A percentile compares a stretch with the other conserved stretches of the same genome.
These are phyloP conservation scores for Fibroporia radiculosa DNA, from an alignment of 768 basidiomycete species.

Conservation along the genomic window DNA sequence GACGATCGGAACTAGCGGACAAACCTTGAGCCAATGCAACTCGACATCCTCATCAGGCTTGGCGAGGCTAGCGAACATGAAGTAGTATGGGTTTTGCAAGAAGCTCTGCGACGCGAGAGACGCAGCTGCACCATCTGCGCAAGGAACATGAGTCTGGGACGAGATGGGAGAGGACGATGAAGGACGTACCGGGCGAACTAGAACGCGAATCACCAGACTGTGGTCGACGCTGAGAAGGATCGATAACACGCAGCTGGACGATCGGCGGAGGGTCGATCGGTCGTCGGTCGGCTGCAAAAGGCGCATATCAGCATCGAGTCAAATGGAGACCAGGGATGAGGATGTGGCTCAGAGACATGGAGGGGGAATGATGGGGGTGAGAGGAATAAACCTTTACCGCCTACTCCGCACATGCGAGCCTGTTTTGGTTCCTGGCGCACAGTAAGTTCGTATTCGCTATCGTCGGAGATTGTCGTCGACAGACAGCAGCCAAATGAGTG, in stretches of 20 bases:
- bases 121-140: constrained; percentile 8
- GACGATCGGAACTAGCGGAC: constrained; percentile 9
- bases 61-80: constrained; percentile 90
- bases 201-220: constrained; percentile 14
- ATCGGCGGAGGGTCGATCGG: constrained; percentile 97
- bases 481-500: constrained; percentile 12
- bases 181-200: constrained; percentile 19
- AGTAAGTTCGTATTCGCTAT: constrained; percentile 77
- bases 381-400: constrained; percentile 40
- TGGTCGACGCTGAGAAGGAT: constrained; percentile 36
- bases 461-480: constrained; percentile 8
- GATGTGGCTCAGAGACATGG: background rate
- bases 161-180: background rate
- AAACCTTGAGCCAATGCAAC: constrained; percentile 77
- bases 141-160: background rate
- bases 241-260: constrained; percentile 86
- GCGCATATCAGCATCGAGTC: background rate
- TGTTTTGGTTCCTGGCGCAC: constrained; percentile 91
- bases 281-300: constrained; percentile 71
- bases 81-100: constrained; percentile 90
- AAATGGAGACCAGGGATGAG: background rate
- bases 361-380: background rate
- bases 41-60: constrained; percentile 86
- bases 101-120: constrained; percentile 40
- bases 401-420: constrained; percentile 84